Evolutionary conservation across 139 green algal species (phyloP).

Genomic region (Chlamydomonas sp.): DNA sequence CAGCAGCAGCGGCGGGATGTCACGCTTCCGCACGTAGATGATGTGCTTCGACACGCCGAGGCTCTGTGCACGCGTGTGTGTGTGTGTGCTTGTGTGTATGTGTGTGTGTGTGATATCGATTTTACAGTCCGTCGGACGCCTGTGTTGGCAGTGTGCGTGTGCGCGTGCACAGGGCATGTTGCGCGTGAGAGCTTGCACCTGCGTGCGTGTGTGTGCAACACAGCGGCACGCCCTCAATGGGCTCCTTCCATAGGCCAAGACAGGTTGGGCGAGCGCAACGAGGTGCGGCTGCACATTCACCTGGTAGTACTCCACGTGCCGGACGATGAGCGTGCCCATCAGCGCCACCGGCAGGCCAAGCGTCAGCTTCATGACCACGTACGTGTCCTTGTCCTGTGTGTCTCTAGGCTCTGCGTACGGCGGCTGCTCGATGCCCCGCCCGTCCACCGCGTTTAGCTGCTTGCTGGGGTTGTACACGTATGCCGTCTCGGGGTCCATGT

Average conservation of each 20-base stretch:
- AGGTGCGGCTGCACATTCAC: no score
- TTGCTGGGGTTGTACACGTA: background rate
- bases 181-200: no score
- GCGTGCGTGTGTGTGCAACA: no score
- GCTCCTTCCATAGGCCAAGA: no score
- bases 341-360: background rate
- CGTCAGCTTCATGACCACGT: constrained; percentile 12
- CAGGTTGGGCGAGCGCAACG: no score
- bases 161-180: no score
- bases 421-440: constrained; percentile 12
- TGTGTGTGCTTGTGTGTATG: no score
- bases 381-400: constrained; percentile 1
- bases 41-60: constrained; percentile 23
- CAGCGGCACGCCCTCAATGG: no score
- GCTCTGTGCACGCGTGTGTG: background rate
- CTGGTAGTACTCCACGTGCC: constrained; percentile 22
- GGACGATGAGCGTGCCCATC: constrained; percentile 9
- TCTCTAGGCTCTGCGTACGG: no score
- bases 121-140: no score
- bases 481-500: constrained; percentile 3
- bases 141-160: no score
- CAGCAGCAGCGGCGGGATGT: constrained; percentile 1
- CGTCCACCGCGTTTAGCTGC: constrained; percentile 14
- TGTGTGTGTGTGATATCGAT: no score
- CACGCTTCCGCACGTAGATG: constrained; percentile 15